Conservation (phyloP, 805 yeast species). For the Ogataea parapolymorpha region DNA sequence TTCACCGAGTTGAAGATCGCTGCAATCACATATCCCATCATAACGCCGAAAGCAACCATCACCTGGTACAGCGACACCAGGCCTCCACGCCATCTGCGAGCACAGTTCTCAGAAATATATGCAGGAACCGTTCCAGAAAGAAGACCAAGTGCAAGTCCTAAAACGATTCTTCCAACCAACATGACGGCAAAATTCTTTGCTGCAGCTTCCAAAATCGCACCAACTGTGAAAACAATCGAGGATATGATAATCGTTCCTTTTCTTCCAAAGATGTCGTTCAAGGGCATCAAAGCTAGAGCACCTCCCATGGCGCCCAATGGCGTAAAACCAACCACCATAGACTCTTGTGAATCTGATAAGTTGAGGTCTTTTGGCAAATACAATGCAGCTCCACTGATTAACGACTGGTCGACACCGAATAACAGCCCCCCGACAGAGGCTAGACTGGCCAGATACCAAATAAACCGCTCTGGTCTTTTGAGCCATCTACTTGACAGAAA, state of each 20-base stretch:
- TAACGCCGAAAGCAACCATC: conserved; percentile 61
- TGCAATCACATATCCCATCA: conserved; percentile 57
- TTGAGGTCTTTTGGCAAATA: conserved; percentile 9
- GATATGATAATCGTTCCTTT: conserved; percentile 50
- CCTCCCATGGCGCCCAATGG: conserved; percentile 67
- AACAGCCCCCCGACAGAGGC: conserved; percentile 16
- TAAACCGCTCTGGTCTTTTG: conserved; percentile 10
- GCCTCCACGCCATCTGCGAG: conserved; percentile 53
- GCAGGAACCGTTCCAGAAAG: conserved; percentile 60
- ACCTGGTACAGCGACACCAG: conserved; percentile 60
- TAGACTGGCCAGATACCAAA: conserved; percentile 13
- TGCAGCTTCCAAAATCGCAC: conserved; percentile 56
- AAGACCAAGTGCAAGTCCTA: conserved; percentile 62
- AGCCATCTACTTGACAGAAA: conserved; percentile 13
- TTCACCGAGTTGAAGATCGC: conserved; percentile 53
- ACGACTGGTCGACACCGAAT: conserved; percentile 16
- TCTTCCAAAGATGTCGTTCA: conserved; percentile 53
- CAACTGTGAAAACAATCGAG: conserved; percentile 56
- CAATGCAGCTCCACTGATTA: conserved; percentile 13
- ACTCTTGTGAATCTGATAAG: conserved; percentile 6
- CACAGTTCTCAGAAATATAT: conserved; percentile 58
- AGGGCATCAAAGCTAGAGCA: conserved; percentile 54
- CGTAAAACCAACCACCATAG: conserved; percentile 37
- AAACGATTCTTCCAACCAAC: conserved; percentile 53
- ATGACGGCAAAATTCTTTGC: conserved; percentile 43